Conservation (phyloP, 2,329 filamentous ascomycete species). For the Thelonectria olida region DNA sequence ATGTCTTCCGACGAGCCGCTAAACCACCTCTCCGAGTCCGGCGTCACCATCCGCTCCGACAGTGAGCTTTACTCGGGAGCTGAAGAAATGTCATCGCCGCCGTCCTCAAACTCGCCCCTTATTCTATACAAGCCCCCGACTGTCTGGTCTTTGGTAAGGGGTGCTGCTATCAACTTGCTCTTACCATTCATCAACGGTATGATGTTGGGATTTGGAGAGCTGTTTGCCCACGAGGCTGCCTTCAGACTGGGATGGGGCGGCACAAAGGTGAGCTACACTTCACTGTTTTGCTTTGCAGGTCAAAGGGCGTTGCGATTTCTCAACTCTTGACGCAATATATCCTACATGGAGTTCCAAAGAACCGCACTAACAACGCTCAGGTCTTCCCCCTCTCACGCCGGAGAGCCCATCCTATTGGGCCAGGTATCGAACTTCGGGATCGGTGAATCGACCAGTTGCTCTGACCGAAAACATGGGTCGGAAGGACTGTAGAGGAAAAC, state of each 20-base stretch:
- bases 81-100: constrained; percentile 69
- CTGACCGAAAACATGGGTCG: constrained; percentile 67
- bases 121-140: constrained; percentile 92
- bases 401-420: constrained; percentile 74
- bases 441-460: constrained; percentile 66
- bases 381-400: constrained; percentile 69
- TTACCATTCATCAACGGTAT: constrained; percentile 96
- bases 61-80: constrained; percentile 81
- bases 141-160: constrained; percentile 83
- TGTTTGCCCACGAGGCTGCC: constrained; percentile 95
- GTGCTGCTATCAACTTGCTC: constrained; percentile 94
- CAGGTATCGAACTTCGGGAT: constrained; percentile 83
- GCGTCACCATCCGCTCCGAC: constrained; percentile 82
- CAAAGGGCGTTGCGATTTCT: neutral
- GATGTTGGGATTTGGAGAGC: constrained; percentile 97
- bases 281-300: neutral
- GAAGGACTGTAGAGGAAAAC: neutral
- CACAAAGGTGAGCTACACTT: constrained; percentile 76
- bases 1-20: constrained; percentile 64
- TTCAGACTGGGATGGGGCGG: constrained; percentile 93
- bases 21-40: constrained; percentile 73
- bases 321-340: neutral
- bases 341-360: neutral
- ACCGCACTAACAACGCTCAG: constrained; percentile 45
- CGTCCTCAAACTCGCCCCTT: constrained; percentile 72